A percentile compares a stretch with the other conserved stretches of the same genome.
Evolutionary conservation across 495 filamentous ascomycete genomes (phyloP).

Genomic region (Entonaema liquescens): DNA sequence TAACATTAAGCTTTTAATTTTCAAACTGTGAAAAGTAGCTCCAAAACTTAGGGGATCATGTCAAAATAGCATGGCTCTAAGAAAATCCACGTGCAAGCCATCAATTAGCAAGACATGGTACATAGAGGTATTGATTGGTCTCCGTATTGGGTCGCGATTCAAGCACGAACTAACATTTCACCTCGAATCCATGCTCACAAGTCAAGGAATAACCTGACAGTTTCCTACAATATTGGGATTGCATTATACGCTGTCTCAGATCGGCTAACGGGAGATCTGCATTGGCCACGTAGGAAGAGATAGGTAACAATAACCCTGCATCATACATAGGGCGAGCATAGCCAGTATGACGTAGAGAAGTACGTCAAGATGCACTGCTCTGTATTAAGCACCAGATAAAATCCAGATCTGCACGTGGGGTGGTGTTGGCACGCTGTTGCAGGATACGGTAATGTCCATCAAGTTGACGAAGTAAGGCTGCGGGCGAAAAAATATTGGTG

Average conservation of each 20-base stretch:
- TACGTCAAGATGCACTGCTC: conserved; percentile 39
- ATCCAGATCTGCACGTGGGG: conserved; percentile 8
- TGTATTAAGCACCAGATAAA: conserved; percentile 8
- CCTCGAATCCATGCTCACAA: neutral
- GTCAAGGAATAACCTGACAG: conserved; percentile 2
- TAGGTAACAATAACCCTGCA: conserved; percentile 22
- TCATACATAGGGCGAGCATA: conserved; percentile 17
- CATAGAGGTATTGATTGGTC: conserved; percentile 9
- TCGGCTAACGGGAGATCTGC: conserved; percentile 26
- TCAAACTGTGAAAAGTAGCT: neutral
- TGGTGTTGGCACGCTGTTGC: conserved; percentile 9
- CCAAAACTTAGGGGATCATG: neutral
- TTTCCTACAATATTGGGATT: conserved; percentile 15
- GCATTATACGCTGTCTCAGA: conserved; percentile 24
- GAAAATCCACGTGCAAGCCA: conserved; percentile 13
- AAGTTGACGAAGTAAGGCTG: conserved; percentile 5
- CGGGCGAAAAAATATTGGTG: conserved; percentile 27
- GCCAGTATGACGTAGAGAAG: conserved; percentile 34
- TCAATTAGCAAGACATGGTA: neutral
- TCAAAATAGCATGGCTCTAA: neutral
- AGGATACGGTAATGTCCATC: neutral
- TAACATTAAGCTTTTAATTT: neutral
- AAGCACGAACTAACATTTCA: conserved; percentile 15
- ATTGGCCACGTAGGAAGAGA: conserved; percentile 23
- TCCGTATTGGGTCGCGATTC: conserved; percentile 8